Evolutionary conservation across 176 grass and related monocot species (phyloP), one percentile per base, ranked within the genome.

Genomic region (Phoenix dactylifera): DNA sequence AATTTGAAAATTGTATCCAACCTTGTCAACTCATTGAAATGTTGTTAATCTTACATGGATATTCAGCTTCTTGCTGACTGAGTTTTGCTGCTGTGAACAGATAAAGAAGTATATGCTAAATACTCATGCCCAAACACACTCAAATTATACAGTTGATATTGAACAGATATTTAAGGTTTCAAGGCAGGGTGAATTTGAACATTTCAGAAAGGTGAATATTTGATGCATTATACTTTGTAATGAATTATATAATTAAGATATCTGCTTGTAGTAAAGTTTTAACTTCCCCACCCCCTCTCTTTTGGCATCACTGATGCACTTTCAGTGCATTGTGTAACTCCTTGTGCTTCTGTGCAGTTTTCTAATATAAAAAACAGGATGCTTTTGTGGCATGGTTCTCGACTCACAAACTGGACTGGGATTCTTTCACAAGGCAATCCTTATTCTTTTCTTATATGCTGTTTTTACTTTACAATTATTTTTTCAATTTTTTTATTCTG

Each of bases 301-400:
- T 9, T 28, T 28, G 26, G 26, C 26, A 28, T 28, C 26, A 28
- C 26, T 28, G 26, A 28, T 28, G 7, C 32, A 35, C 7, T 35
- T 9, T 66, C 16, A 54, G 3, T 51, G 9, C 14, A 22, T 59
- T 52, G 32, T 18, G 30, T 76, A 23, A 67, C 14, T 30, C 30
- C 24, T 29, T 29, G 28, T 69, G 55, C 55, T 7, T 76, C 52
- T 6, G 10, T 79, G 63, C 75, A 96, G 92, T 96, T 85, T 81
- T 73, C 83, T 66, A 66, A 55, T 54, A 55, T 72, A 52, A 64
- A 80, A 76, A 90, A 96, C 80, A 87, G 83, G 72, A 90, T 90
- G 92, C 92, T 96, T 90, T 66, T 96, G 66, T 96, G 86, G 92
- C 92, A 96, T 77, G 92, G 87, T 73, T 90, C 92, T 72, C 70